These are phyloP conservation scores for Aurinia saxatilis DNA, from an alignment of 345 rosid species.

Conservation along the genomic window DNA sequence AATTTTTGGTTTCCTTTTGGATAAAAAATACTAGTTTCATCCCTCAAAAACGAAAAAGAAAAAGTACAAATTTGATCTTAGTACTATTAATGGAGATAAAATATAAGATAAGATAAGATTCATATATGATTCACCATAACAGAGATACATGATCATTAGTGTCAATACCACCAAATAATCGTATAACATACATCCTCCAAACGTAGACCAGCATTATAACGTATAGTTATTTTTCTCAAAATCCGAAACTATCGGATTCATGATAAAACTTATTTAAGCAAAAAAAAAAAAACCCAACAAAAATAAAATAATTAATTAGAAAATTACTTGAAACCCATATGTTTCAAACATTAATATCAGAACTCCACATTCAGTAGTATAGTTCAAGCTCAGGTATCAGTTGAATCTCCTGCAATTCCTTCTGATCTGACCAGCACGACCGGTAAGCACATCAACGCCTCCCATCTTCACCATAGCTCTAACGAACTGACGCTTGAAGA, in stretches of 20 bases:
- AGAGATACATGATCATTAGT: slow-evolving; percentile 2
- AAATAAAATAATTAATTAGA: background rate
- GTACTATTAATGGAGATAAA: background rate
- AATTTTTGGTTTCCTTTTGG: too few relatives aligned
- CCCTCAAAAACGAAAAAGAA: too few relatives aligned
- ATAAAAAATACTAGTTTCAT: too few relatives aligned
- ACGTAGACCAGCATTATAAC: background rate
- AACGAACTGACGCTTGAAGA: slow-evolving; percentile 37
- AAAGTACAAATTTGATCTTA: background rate
- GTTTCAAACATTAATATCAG: background rate
- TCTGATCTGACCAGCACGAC: slow-evolving; percentile 56
- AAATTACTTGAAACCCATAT: background rate
- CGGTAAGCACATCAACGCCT: slow-evolving; percentile 47
- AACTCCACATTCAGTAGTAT: background rate
- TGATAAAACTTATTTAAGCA: slow-evolving; percentile 16
- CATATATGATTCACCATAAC: background rate
- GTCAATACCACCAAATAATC: background rate
- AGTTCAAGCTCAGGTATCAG: background rate
- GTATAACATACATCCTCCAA: background rate
- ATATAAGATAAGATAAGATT: background rate
- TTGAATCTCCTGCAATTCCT: slow-evolving; percentile 52
- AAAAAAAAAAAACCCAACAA: background rate
- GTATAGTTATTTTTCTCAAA: background rate
- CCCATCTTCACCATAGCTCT: slow-evolving; percentile 78
- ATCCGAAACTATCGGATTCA: slow-evolving; percentile 14